Conservation (phyloP, 495 filamentous ascomycete genomes). For the Penicillium atrosanguineum region DNA sequence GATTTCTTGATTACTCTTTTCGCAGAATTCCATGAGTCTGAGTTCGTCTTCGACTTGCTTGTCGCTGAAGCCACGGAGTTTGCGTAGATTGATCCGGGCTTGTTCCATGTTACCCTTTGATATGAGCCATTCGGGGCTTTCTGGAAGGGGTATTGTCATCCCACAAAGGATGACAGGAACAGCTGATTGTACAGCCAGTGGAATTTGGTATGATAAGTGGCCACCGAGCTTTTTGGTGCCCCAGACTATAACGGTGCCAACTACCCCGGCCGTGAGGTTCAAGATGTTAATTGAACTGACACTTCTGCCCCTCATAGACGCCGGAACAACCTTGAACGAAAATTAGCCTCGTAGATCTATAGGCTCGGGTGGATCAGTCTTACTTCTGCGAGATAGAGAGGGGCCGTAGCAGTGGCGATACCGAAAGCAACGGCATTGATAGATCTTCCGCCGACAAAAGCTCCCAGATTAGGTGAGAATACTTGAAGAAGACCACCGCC, state of each 20-base stretch:
- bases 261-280: constrained; percentile 32
- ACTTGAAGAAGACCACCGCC: constrained; percentile 38
- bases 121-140: constrained; percentile 65
- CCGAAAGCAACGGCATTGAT: constrained; percentile 34
- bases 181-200: constrained; percentile 33
- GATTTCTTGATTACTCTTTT: constrained; percentile 27
- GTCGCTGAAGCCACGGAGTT: constrained; percentile 35
- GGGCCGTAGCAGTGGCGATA: constrained; percentile 35
- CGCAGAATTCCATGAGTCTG: constrained; percentile 28
- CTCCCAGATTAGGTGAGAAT: constrained; percentile 33
- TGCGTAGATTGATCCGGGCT: constrained; percentile 31
- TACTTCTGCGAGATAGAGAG: constrained; percentile 39
- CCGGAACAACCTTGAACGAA: constrained; percentile 25
- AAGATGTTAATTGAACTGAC: constrained; percentile 39
- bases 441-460: constrained; percentile 35
- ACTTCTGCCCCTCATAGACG: constrained; percentile 35
- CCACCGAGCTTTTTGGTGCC: constrained; percentile 25
- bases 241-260: constrained; percentile 35
- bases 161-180: constrained; percentile 28
- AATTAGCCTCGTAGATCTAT: not conserved
- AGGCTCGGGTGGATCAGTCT: not conserved
- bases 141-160: constrained; percentile 43
- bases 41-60: constrained; percentile 31
- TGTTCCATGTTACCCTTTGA: constrained; percentile 43
- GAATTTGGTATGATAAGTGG: constrained; percentile 29